phyloP scores from a whole-genome alignment of 1,139 yeast genomes.

The Hemisphaericaspora lyxosophila region DNA sequence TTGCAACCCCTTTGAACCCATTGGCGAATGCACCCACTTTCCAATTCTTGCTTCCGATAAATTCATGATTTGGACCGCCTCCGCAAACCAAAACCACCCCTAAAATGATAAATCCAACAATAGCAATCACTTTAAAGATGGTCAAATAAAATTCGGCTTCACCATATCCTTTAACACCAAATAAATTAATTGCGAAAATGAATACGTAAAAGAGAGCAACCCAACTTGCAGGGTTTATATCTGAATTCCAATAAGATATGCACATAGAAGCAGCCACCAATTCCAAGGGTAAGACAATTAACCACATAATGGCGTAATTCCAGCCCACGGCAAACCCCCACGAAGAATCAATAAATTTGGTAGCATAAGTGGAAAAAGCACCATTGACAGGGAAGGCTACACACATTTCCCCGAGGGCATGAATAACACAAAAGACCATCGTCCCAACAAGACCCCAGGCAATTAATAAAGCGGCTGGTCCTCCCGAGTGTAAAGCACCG shows the following conservation, averaged over 20 bases:
- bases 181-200: slow-evolving; percentile 56
- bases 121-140: slow-evolving; percentile 57
- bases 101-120: slow-evolving; percentile 62
- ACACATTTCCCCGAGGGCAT: slow-evolving; percentile 84
- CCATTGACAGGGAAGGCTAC: slow-evolving; percentile 79
- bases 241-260: slow-evolving; percentile 60
- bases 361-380: slow-evolving; percentile 70
- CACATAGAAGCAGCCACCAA: slow-evolving; percentile 76
- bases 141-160: slow-evolving; percentile 70
- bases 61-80: slow-evolving; percentile 63
- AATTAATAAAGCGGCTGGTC: slow-evolving; percentile 74
- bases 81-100: slow-evolving; percentile 65
- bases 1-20: slow-evolving; percentile 45
- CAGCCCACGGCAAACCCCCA: slow-evolving; percentile 81
- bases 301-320: slow-evolving; percentile 82
- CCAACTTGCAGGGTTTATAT: slow-evolving; percentile 61
- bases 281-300: slow-evolving; percentile 73
- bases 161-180: slow-evolving; percentile 74
- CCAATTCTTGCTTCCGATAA: slow-evolving; percentile 65
- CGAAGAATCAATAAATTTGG: slow-evolving; percentile 69
- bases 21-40: slow-evolving; percentile 47
- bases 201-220: slow-evolving; percentile 64
- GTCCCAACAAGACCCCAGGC: slow-evolving; percentile 70
- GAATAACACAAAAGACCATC: slow-evolving; percentile 72
- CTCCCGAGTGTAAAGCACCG: slow-evolving; percentile 63